These are phyloP conservation scores for Pholiota conissans DNA, from an alignment of 768 basidiomycete genomes.

Conservation along the genomic window DNA sequence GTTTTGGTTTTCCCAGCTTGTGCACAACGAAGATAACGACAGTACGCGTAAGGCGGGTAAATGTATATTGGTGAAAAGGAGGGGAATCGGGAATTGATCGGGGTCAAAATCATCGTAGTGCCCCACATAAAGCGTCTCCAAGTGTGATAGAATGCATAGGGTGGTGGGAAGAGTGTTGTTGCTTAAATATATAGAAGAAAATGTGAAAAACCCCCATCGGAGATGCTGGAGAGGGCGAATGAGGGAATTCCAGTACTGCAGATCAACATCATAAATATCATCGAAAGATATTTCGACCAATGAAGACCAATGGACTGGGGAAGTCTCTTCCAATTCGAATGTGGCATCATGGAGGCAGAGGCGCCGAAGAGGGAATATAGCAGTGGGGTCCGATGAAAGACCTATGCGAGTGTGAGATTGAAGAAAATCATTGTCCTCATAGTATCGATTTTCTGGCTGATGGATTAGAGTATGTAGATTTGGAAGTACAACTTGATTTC, in stretches of 20 bases:
- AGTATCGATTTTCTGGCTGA: too few relatives aligned
- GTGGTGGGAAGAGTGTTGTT: not conserved
- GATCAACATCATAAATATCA: too few relatives aligned
- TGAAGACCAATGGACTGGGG: not conserved
- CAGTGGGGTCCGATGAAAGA: too few relatives aligned
- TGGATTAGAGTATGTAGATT: too few relatives aligned
- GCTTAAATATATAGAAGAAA: not conserved
- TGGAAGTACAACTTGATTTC: too few relatives aligned
- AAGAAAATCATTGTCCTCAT: too few relatives aligned
- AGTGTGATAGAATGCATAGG: not conserved
- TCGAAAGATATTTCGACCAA: not conserved
- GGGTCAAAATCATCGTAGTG: not conserved
- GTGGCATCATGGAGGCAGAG: too few relatives aligned
- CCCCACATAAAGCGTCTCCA: not conserved
- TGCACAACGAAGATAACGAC: not conserved
- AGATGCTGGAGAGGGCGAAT: not conserved
- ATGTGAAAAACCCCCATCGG: not conserved
- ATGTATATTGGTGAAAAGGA: not conserved
- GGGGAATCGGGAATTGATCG: not conserved
- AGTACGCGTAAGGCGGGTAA: not conserved
- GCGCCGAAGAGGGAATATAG: too few relatives aligned
- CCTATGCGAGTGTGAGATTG: too few relatives aligned
- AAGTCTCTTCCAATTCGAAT: not conserved
- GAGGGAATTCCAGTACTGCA: not conserved
- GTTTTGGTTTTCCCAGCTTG: not conserved